A percentile compares a stretch with the other conserved stretches of the same genome.
These are phyloP conservation scores for Berberis thunbergii DNA, from an alignment of 164 flowering plant species.

Conservation along the genomic window DNA sequence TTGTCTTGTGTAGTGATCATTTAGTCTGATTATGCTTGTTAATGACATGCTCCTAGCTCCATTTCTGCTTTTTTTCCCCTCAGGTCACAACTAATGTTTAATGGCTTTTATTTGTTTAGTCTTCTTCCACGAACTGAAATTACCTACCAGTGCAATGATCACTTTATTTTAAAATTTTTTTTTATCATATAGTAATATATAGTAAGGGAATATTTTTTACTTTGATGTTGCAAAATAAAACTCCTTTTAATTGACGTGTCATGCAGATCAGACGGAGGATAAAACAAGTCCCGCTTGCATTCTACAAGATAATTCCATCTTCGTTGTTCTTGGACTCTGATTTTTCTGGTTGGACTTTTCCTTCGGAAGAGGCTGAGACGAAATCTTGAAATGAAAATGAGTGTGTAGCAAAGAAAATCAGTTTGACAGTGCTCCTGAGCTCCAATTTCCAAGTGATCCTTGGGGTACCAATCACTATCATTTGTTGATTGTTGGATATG, in stretches of 20 bases:
- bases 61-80: no score
- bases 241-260: not conserved
- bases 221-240: not conserved
- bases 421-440: no score
- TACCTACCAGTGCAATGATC: not conserved
- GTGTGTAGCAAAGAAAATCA: not conserved
- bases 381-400: constrained; percentile 4
- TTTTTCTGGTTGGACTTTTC: constrained; percentile 78
- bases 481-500: no score
- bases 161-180: not conserved
- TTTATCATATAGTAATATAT: not conserved
- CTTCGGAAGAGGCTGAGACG: constrained; percentile 8
- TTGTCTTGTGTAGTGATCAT: no score
- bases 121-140: not conserved
- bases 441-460: no score
- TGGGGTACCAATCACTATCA: no score
- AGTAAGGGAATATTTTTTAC: not conserved
- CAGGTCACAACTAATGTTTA: no score
- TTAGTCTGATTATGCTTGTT: no score
- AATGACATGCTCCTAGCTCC: no score
- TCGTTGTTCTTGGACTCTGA: constrained; percentile 62
- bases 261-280: constrained; percentile 67
- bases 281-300: constrained; percentile 88
- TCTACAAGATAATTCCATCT: constrained; percentile 62
- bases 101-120: no score